phyloP scores from a whole-genome alignment of 2,329 filamentous ascomycete species.

The Arthrinium phaeospermum region DNA sequence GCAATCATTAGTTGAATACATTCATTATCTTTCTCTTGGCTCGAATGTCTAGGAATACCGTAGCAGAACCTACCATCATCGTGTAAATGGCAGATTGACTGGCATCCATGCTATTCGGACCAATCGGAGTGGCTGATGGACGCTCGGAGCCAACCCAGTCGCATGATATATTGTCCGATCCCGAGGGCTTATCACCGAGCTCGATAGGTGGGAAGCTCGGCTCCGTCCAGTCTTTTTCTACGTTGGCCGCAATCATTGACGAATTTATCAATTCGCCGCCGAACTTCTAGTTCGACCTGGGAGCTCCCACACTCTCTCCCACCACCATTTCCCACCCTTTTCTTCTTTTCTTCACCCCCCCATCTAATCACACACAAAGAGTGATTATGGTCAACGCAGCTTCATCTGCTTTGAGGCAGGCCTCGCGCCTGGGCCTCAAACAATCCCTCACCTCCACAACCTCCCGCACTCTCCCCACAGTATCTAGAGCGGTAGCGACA shows the following conservation, averaged over 20 bases:
- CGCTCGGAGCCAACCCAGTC: neutral
- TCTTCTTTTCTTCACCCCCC: constrained; percentile 1
- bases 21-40: neutral
- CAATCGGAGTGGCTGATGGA: neutral
- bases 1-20: neutral
- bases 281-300: constrained; percentile 11
- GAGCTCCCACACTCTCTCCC: neutral
- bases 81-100: neutral
- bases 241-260: constrained; percentile 12
- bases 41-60: neutral
- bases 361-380: neutral
- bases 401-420: constrained; percentile 76
- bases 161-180: neutral
- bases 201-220: constrained; percentile 15
- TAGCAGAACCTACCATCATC: neutral
- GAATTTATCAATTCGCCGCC: constrained; percentile 14
- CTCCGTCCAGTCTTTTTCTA: constrained; percentile 15
- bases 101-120: neutral
- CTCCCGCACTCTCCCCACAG: constrained; percentile 39
- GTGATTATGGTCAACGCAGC: constrained; percentile 60
- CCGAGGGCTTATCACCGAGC: constrained; percentile 17
- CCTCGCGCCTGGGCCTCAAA: constrained; percentile 62
- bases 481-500: constrained; percentile 39
- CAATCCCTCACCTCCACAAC: constrained; percentile 44
- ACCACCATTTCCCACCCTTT: neutral